phyloP scores from a whole-genome alignment of 164 flowering plant genomes.

The grape (Vitis vinifera) region DNA sequence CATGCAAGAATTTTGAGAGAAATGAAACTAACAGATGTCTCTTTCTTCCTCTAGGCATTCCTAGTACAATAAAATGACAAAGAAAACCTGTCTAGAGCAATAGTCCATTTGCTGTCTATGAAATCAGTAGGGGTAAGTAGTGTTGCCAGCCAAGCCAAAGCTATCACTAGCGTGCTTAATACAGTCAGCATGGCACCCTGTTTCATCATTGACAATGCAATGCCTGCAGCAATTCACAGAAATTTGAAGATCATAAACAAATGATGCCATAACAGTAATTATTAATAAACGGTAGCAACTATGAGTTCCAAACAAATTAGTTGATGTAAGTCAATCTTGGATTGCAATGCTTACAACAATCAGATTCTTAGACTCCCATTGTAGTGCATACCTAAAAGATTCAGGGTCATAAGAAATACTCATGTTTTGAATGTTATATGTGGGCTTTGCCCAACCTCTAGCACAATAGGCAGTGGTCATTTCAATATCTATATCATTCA shows the following conservation, averaged over 20 bases:
- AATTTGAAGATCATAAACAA: too few relatives aligned
- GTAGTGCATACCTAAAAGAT: slow-evolving; percentile 69
- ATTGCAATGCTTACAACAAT: slow-evolving; percentile 97
- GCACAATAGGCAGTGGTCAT: too few relatives aligned
- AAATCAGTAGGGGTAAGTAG: slow-evolving; percentile 74
- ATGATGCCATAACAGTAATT: too few relatives aligned
- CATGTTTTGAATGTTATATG: not conserved
- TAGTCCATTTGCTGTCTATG: slow-evolving; percentile 96
- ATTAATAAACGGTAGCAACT: too few relatives aligned
- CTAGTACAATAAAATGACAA: not conserved
- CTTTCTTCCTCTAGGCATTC: not conserved
- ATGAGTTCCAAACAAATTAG: too few relatives aligned
- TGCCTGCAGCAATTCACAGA: too few relatives aligned
- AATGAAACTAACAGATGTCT: not conserved
- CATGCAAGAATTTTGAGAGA: too few relatives aligned
- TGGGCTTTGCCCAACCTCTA: too few relatives aligned
- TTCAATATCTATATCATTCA: too few relatives aligned
- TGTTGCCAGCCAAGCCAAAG: slow-evolving; percentile 96
- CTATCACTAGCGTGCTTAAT: slow-evolving; percentile 56
- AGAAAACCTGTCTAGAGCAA: slow-evolving; percentile 86
- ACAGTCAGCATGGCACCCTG: too few relatives aligned
- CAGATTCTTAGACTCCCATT: slow-evolving; percentile 96
- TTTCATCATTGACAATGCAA: too few relatives aligned
- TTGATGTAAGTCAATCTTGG: slow-evolving; percentile 97
- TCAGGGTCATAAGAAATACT: slow-evolving; percentile 1